Base-by-base conservation (phyloP, 1,284 basidiomycete genomes). In the Ustilago crameri region DNA sequence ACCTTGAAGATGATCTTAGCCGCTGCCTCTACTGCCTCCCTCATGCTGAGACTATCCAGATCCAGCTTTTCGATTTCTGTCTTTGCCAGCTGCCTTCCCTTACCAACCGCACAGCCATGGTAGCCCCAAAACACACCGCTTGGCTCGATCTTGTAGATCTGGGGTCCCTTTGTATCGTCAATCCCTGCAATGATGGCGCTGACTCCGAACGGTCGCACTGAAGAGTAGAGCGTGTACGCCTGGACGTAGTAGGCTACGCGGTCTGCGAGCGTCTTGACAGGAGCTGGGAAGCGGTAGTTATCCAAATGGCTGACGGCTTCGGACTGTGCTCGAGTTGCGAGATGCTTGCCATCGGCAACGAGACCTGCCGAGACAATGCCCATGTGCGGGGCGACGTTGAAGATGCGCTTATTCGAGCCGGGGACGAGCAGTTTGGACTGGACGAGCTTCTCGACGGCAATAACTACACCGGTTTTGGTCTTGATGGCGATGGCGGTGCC, bases 41-140 rank as follows among this genome's bases (percentile, higher is more conserved):
- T 63, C 52, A 72, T 88, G 3, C 91, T 88, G 53, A 97, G 84
- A 72, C 91, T 90, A 3, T 90, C 85, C 45, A 96, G 86, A 76
- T 93, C 91, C 56, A 98, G 88, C 85, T 99, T 98, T 85, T 99
- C 96, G 53, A 99, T 86, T 84, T 98, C 96, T 2, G 95, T 98
- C 87, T 97, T 98, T 18, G 96, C 96, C 66, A 98, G 87, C 80
- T 97, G 94, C 64, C 92, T 90, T 20, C 96, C 96, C 85, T 98
- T 99, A 54, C 96, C 96, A 18, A 96, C 90, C 9, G 96, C 96
- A 35, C 75, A 79, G 2, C 79, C 82, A 47, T 81, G 72, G 74
- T 83, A 83, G 43, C 82, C 93, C 84, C 91, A 92, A 84, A 90
- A 94, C 23, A 96, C 90, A 35, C 96, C 96, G 75, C 92, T 95